Evolutionary conservation across 2,329 filamentous ascomycete species (phyloP).

Genomic region (Ophiocordyceps camponoti-rufipedis): DNA sequence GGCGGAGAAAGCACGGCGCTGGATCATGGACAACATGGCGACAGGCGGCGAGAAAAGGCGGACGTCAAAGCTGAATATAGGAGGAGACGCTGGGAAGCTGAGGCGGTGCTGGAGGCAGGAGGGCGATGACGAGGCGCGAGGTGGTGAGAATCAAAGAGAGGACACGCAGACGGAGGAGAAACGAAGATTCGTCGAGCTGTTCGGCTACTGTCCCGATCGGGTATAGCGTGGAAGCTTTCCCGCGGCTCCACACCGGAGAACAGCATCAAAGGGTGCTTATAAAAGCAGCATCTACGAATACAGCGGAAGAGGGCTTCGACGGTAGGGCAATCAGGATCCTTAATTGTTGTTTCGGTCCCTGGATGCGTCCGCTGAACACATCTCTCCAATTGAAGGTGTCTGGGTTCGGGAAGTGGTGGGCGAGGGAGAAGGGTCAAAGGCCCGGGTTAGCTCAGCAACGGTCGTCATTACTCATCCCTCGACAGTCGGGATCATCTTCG

Average conservation of each 20-base stretch:
- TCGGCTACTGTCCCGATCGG: constrained; percentile 3
- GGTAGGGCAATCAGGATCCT: no score
- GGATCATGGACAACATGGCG: constrained; percentile 56
- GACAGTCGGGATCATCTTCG: no score
- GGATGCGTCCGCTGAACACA: no score
- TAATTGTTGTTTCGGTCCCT: no score
- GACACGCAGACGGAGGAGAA: constrained; percentile 3
- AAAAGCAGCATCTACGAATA: not conserved
- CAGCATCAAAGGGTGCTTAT: not conserved
- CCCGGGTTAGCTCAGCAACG: no score
- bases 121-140: not conserved
- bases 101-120: constrained; percentile 2
- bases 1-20: constrained; percentile 67
- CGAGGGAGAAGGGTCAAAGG: no score
- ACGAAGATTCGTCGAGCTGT: no score
- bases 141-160: constrained; percentile 6
- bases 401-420: no score
- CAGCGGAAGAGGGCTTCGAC: not conserved
- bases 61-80: not conserved
- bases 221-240: constrained; percentile 4
- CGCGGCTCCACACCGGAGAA: not conserved
- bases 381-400: no score
- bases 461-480: no score
- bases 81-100: constrained; percentile 5
- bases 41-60: constrained; percentile 6